phyloP scores from a whole-genome alignment of 108 stramenopile species.

The Conticribra weissflogii region DNA sequence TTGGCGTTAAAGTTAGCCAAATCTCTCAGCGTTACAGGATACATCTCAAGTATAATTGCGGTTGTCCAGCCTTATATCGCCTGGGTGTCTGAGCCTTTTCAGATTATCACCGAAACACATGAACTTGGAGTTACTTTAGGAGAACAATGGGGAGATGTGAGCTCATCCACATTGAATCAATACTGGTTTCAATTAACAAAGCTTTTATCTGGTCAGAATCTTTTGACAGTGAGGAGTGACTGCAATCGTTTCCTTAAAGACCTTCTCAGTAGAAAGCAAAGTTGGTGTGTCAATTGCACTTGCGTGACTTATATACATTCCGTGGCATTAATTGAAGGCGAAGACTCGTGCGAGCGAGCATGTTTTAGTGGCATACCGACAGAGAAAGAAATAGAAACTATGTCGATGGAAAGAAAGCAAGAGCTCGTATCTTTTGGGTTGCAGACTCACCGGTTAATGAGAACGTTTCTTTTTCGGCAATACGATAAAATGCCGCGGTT shows the following conservation, averaged over 20 bases:
- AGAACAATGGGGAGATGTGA: conserved; percentile 13
- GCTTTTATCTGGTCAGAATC: background rate
- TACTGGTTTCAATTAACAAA: background rate
- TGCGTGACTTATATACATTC: background rate
- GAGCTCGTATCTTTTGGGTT: background rate
- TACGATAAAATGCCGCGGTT: background rate
- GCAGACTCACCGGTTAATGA: background rate
- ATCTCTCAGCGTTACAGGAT: background rate
- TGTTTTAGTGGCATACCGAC: background rate
- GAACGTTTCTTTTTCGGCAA: conserved; percentile 3
- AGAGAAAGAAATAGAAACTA: background rate
- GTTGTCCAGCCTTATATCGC: background rate
- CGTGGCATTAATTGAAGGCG: background rate
- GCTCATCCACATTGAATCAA: background rate
- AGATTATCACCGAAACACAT: conserved; percentile 10
- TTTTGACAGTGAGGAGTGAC: conserved; percentile 6
- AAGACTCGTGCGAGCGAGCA: background rate
- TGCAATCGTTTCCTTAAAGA: background rate
- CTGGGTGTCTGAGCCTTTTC: conserved; percentile 22
- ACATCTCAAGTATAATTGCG: background rate
- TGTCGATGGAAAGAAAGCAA: background rate
- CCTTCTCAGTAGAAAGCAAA: conserved; percentile 3
- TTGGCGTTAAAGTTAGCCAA: conserved; percentile 12
- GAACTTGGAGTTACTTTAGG: conserved; percentile 4
- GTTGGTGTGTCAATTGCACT: background rate